Conservation (phyloP, 805 yeast species). For the Saccharomycopsis olivae region DNA sequence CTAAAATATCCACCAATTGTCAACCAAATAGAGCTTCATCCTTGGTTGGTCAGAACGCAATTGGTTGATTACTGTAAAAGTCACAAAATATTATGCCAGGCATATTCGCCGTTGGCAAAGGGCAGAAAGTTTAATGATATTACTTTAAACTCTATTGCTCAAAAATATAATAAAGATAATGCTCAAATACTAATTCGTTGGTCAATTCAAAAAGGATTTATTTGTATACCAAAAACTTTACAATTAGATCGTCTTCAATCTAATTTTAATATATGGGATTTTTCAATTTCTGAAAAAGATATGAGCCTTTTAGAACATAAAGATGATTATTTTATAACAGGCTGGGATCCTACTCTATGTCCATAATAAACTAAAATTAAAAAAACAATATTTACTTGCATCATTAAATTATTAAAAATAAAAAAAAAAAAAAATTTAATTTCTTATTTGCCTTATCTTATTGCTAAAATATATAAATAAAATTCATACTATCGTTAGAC, state of each 20-base stretch:
- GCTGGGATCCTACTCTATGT: constrained; percentile 19
- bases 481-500: too few relatives aligned
- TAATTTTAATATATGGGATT: constrained; percentile 29
- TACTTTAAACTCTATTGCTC: constrained; percentile 25
- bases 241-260: constrained; percentile 27
- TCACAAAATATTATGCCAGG: constrained; percentile 26
- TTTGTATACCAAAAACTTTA: constrained; percentile 17
- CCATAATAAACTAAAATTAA: constrained; percentile 2
- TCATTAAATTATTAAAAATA: background rate
- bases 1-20: constrained; percentile 34
- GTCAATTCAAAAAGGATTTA: constrained; percentile 37
- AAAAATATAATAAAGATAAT: constrained; percentile 30
- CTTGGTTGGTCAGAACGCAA: constrained; percentile 37
- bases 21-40: constrained; percentile 42
- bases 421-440: too few relatives aligned
- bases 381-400: background rate
- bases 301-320: constrained; percentile 27
- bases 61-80: constrained; percentile 24
- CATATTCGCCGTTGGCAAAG: constrained; percentile 31
- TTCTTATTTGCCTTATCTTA: too few relatives aligned
- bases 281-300: constrained; percentile 28
- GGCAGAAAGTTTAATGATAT: constrained; percentile 25
- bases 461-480: too few relatives aligned
- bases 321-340: constrained; percentile 20
- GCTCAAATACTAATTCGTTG: constrained; percentile 41